A percentile compares a stretch with the other conserved stretches of the same genome.
phyloP scores from a whole-genome alignment of 805 yeast genomes.

The Brettanomyces sp. region DNA sequence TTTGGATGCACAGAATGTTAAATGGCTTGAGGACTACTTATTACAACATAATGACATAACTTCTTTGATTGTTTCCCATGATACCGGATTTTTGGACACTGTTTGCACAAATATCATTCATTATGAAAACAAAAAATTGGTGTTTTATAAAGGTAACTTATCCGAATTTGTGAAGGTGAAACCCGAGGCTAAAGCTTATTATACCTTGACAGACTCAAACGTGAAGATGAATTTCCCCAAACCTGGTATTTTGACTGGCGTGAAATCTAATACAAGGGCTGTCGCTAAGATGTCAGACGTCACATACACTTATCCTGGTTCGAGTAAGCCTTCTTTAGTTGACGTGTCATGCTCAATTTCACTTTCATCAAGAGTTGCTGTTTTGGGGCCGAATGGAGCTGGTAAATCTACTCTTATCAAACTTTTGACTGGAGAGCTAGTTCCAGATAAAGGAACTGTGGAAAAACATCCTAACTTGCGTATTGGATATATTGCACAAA shows the following conservation, averaged over 20 bases:
- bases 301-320: slow-evolving; percentile 85
- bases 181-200: slow-evolving; percentile 95
- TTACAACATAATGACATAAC: slow-evolving; percentile 79
- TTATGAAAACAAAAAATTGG: slow-evolving; percentile 90
- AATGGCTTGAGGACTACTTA: slow-evolving; percentile 89
- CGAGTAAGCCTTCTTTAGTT: slow-evolving; percentile 67
- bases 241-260: slow-evolving; percentile 96
- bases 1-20: slow-evolving; percentile 87
- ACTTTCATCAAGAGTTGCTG: slow-evolving; percentile 92
- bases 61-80: slow-evolving; percentile 93
- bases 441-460: slow-evolving; percentile 80
- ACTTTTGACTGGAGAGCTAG: slow-evolving; percentile 82
- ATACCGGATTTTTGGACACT: slow-evolving; percentile 89
- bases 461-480: slow-evolving; percentile 98
- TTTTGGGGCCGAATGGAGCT: slow-evolving; percentile 97
- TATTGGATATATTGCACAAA: slow-evolving; percentile 98
- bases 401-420: slow-evolving; percentile 96
- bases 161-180: slow-evolving; percentile 84
- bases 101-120: slow-evolving; percentile 97
- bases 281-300: slow-evolving; percentile 68
- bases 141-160: slow-evolving; percentile 91
- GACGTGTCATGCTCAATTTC: slow-evolving; percentile 86
- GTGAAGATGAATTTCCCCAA: slow-evolving; percentile 98
- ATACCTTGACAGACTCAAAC: slow-evolving; percentile 84
- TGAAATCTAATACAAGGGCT: slow-evolving; percentile 87